These are phyloP conservation scores for Thozetella sp. DNA, from an alignment of 495 filamentous ascomycete species.

Conservation along the genomic window DNA sequence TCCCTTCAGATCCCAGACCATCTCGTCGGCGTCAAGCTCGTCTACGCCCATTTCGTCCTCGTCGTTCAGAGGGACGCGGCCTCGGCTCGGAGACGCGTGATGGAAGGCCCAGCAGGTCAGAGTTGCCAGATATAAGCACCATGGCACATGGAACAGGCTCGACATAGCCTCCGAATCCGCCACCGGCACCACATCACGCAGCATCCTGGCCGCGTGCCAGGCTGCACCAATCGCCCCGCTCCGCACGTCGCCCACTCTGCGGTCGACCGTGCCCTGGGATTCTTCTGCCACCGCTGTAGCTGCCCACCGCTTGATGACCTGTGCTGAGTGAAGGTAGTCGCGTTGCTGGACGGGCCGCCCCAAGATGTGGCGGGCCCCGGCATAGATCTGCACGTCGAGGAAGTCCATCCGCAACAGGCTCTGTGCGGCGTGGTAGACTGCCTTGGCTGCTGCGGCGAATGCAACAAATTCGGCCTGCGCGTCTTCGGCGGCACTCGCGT, in stretches of 20 bases:
- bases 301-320: slow-evolving; percentile 45
- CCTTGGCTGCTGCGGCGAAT: slow-evolving; percentile 40
- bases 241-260: slow-evolving; percentile 20
- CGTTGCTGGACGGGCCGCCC: slow-evolving; percentile 41
- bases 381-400: slow-evolving; percentile 56
- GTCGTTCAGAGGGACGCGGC: slow-evolving; percentile 4
- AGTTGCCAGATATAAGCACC: slow-evolving; percentile 59
- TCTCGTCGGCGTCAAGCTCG: slow-evolving; percentile 30
- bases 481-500: slow-evolving; percentile 6
- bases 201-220: slow-evolving; percentile 47
- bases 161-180: slow-evolving; percentile 49
- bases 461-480: slow-evolving; percentile 35
- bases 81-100: slow-evolving; percentile 15
- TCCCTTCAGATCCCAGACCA: slow-evolving; percentile 37
- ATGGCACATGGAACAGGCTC: slow-evolving; percentile 55
- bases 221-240: slow-evolving; percentile 16
- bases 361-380: slow-evolving; percentile 53
- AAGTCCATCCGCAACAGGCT: slow-evolving; percentile 54
- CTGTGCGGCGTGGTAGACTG: slow-evolving; percentile 53
- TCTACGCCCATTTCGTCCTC: background rate
- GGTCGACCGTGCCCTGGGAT: background rate
- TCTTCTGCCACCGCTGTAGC: slow-evolving; percentile 8
- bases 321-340: slow-evolving; percentile 47
- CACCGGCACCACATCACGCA: slow-evolving; percentile 47
- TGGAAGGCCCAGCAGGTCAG: slow-evolving; percentile 55